phyloP scores from a whole-genome alignment of 2,329 filamentous ascomycete species.

The Macrophomina pseudophaseolina region DNA sequence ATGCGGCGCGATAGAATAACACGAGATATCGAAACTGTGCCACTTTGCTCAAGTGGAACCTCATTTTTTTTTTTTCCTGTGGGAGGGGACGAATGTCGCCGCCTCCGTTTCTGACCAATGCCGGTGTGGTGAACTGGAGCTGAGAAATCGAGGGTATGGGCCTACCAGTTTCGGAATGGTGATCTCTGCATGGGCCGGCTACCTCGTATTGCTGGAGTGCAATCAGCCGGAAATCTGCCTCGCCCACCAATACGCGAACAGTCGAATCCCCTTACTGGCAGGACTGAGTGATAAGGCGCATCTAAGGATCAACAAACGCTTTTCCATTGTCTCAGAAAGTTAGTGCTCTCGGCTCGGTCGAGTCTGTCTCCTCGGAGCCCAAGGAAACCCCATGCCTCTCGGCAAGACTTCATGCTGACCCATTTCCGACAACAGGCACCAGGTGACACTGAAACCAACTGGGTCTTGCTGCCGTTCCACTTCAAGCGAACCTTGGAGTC shows the following conservation, averaged over 20 bases:
- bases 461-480: neutral
- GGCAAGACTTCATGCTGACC: neutral
- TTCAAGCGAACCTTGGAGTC: neutral
- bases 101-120: neutral
- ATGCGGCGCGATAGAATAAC: neutral
- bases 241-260: neutral
- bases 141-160: neutral
- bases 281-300: neutral
- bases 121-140: neutral
- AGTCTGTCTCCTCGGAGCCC: neutral
- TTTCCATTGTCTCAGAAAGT: neutral
- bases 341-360: neutral
- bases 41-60: too few relatives aligned
- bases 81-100: neutral
- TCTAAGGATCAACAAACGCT: neutral
- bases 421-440: neutral
- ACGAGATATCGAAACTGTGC: neutral
- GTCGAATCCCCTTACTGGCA: neutral
- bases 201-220: slow-evolving; percentile 5
- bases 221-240: neutral
- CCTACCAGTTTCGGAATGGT: neutral
- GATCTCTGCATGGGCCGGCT: neutral
- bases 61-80: too few relatives aligned
- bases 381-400: neutral
- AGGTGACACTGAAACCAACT: neutral